Conservation (phyloP, 2,329 filamentous ascomycete species). For the Orbilia blumenaviensis region DNA sequence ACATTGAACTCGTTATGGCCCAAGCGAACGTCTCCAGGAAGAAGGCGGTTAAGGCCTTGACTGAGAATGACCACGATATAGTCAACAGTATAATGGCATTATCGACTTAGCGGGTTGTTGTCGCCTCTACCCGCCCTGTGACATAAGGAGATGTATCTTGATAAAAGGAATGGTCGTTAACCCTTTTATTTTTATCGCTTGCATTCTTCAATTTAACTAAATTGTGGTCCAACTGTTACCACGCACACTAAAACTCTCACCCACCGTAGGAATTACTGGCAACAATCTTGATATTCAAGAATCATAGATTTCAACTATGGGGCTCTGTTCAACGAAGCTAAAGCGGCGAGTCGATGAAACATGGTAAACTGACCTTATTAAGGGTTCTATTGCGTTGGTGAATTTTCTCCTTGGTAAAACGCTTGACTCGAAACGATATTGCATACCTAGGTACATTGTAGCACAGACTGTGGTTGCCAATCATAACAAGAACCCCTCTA, state of each 20-base stretch:
- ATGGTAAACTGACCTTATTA: no score
- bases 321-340: no score
- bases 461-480: no score
- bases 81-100: conserved; percentile 99
- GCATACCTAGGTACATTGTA: no score
- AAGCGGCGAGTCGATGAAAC: neutral
- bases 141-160: neutral
- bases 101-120: conserved; percentile 19
- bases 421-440: no score
- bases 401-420: no score
- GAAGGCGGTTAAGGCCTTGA: conserved; percentile 98
- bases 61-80: conserved; percentile 99
- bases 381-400: no score
- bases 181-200: neutral
- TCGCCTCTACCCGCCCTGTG: neutral
- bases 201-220: neutral
- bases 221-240: neutral
- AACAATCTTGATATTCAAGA: neutral
- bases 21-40: conserved; percentile 94
- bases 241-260: neutral
- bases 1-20: conserved; percentile 93
- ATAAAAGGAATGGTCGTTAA: neutral
- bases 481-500: no score
- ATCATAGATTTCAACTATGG: neutral
- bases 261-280: neutral